A percentile compares a stretch with the other conserved stretches of the same genome.
Conservation (phyloP, 257 asterid species). For the Mitragyna speciosa region DNA sequence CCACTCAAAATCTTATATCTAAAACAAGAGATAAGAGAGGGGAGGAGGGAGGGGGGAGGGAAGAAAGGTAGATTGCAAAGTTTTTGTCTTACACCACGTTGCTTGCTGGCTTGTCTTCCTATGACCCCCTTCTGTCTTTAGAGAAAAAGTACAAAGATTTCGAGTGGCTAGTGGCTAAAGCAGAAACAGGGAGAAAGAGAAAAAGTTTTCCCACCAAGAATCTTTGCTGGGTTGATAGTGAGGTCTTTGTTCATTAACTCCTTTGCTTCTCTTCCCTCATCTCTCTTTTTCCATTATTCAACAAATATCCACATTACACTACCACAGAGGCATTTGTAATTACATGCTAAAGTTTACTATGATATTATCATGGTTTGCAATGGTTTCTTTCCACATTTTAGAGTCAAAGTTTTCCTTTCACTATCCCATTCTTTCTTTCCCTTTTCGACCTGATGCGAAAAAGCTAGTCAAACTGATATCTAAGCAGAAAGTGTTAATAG, state of each 20-base stretch:
- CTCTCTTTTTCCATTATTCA: neutral
- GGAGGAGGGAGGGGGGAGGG: neutral
- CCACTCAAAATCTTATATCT: conserved; percentile 38
- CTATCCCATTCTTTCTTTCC: neutral
- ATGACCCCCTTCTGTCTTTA: conserved; percentile 40
- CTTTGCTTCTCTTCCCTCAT: conserved; percentile 26
- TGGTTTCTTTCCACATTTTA: neutral
- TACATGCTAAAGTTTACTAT: neutral
- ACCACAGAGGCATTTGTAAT: neutral
- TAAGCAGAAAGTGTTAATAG: neutral
- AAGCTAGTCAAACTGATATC: neutral
- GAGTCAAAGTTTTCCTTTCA: neutral
- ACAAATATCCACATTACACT: conserved; percentile 3
- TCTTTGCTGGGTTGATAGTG: conserved; percentile 31
- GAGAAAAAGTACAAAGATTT: conserved; percentile 22
- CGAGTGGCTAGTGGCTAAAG: conserved; percentile 36
- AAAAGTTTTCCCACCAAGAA: conserved; percentile 33
- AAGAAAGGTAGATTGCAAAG: conserved; percentile 27
- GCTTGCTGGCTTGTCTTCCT: conserved; percentile 47
- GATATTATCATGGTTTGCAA: neutral
- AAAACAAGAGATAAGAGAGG: conserved; percentile 36
- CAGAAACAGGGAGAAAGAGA: conserved; percentile 7
- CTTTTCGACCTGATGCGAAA: neutral
- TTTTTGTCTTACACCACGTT: conserved; percentile 64
- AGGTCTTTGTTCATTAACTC: conserved; percentile 37